Evolutionary conservation across 345 rosid genomes (phyloP).

Genomic region (Bruguiera gymnorhiza): DNA sequence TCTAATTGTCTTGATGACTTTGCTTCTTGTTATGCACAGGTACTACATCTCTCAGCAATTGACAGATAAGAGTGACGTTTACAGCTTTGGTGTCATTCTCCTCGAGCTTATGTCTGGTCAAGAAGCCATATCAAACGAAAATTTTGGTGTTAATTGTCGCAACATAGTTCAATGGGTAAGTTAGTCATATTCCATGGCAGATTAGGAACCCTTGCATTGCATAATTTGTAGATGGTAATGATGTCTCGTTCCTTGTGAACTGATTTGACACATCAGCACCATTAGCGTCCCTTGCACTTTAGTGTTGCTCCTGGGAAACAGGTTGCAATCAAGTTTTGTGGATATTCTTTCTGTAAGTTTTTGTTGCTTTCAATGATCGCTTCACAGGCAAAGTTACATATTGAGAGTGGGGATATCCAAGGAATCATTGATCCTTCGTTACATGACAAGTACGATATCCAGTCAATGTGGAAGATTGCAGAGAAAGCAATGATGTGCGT

Average conservation of each 20-base stretch:
- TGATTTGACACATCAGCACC: too few relatives aligned
- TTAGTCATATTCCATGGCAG: not conserved
- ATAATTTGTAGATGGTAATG: too few relatives aligned
- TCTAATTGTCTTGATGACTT: not conserved
- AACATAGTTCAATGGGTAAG: conserved; percentile 98
- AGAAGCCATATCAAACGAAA: conserved; percentile 91
- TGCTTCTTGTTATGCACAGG: conserved; percentile 39
- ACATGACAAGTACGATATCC: conserved; percentile 69
- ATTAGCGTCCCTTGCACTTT: too few relatives aligned
- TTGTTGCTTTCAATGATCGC: conserved; percentile 9
- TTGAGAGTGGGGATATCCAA: conserved; percentile 90
- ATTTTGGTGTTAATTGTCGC: conserved; percentile 86
- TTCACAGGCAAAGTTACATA: conserved; percentile 78
- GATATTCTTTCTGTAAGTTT: not conserved
- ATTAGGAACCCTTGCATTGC: too few relatives aligned
- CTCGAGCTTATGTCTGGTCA: conserved; percentile 94
- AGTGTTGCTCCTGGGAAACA: too few relatives aligned
- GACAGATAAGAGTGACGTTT: conserved; percentile 95
- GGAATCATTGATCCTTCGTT: conserved; percentile 79
- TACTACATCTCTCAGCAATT: conserved; percentile 97
- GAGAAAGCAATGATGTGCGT: conserved; percentile 94
- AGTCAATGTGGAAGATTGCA: conserved; percentile 98
- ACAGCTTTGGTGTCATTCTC: conserved; percentile 96
- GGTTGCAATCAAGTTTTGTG: not conserved
- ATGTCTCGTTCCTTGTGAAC: too few relatives aligned